A percentile compares a stretch with the other conserved stretches of the same genome.
These are phyloP conservation scores for Encephalitozoon cuniculi DNA, from an alignment of 371 early-diverging fungal genomes.

Conservation along the genomic window DNA sequence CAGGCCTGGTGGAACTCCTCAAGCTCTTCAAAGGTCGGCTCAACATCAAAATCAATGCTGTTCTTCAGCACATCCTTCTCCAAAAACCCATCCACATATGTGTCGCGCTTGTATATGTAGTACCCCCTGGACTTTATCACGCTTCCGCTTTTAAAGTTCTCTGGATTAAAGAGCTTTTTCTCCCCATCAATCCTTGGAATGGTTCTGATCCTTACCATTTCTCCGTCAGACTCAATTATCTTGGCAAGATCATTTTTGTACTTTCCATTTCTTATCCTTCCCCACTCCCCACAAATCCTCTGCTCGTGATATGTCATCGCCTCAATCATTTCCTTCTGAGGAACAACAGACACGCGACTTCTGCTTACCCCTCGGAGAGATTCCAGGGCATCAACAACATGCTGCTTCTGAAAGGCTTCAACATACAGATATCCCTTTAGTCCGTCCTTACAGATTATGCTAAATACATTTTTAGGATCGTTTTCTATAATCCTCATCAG, in stretches of 20 bases:
- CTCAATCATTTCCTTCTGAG: conserved; percentile 84
- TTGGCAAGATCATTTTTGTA: conserved; percentile 87
- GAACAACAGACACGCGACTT: conserved; percentile 72
- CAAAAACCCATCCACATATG: conserved; percentile 75
- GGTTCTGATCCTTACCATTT: conserved; percentile 68
- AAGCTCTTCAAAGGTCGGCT: conserved; percentile 76
- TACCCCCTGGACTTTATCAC: conserved; percentile 63
- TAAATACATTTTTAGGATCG: neutral
- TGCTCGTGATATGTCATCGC: conserved; percentile 70
- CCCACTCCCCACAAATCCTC: conserved; percentile 74
- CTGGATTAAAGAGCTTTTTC: conserved; percentile 54
- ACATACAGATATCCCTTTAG: conserved; percentile 86
- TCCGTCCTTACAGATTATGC: conserved; percentile 70
- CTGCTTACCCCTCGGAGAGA: conserved; percentile 69
- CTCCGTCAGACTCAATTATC: conserved; percentile 59
- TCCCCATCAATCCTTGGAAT: conserved; percentile 72
- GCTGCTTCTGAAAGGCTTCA: conserved; percentile 74
- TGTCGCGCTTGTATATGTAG: conserved; percentile 70
- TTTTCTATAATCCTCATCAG: conserved; percentile 37
- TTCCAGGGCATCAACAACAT: conserved; percentile 70
- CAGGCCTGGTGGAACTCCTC: conserved; percentile 63
- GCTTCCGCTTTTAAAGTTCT: conserved; percentile 37
- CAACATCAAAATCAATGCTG: conserved; percentile 69
- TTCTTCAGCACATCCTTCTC: conserved; percentile 74
- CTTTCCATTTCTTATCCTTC: conserved; percentile 80